Percentiles rank a stretch among this genome's conserved stretches.
Conservation (phyloP, 208 protist species). For the Leishmania guyanensis region DNA sequence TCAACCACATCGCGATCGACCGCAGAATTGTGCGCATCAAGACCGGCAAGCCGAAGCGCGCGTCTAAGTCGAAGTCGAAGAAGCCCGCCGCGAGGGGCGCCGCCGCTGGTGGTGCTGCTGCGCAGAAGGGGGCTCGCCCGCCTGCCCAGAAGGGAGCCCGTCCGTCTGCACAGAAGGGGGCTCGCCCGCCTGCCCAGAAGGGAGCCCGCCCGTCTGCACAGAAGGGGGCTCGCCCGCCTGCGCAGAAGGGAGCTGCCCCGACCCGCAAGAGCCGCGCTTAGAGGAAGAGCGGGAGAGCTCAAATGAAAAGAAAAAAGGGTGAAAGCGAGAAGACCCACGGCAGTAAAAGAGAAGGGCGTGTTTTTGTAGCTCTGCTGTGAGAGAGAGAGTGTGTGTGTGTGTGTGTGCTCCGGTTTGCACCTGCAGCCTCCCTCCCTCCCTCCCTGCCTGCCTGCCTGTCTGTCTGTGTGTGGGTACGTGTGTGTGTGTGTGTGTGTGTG, state of each 20-base stretch:
- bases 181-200: slow-evolving; percentile 26
- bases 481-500: background rate
- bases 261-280: slow-evolving; percentile 36
- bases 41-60: slow-evolving; percentile 80
- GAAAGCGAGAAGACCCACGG: background rate
- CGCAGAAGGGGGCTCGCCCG: slow-evolving; percentile 25
- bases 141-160: slow-evolving; percentile 24
- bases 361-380: no score
- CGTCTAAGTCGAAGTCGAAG: slow-evolving; percentile 47
- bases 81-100: slow-evolving; percentile 40
- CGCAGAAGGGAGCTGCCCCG: slow-evolving; percentile 30
- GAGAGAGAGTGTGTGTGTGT: background rate
- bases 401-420: background rate
- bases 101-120: slow-evolving; percentile 20
- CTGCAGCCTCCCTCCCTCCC: background rate
- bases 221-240: slow-evolving; percentile 22
- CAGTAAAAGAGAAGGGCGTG: background rate
- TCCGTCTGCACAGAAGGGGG: slow-evolving; percentile 35
- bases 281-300: background rate
- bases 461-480: no score
- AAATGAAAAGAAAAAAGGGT: background rate
- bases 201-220: slow-evolving; percentile 27
- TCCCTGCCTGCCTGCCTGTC: background rate
- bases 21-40: slow-evolving; percentile 87
- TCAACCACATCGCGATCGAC: slow-evolving; percentile 94